Evolutionary conservation across 192 early-diverging fungal species (phyloP).

Genomic region (Coemansia sp.): DNA sequence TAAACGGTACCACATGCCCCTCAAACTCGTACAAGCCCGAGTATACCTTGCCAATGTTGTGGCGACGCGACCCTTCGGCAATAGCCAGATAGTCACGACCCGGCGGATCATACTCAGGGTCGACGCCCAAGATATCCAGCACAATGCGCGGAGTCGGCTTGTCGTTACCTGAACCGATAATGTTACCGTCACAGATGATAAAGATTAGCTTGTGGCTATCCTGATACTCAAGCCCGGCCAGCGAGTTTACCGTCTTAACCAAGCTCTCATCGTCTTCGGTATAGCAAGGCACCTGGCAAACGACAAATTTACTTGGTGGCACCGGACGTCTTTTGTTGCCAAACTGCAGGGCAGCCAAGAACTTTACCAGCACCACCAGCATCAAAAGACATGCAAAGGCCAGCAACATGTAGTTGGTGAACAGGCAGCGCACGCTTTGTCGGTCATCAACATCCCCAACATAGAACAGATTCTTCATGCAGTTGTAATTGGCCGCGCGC

Average conservation of each 20-base stretch:
- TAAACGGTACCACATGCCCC: slow-evolving; percentile 89
- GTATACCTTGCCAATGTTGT: slow-evolving; percentile 96
- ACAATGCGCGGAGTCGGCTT: slow-evolving; percentile 88
- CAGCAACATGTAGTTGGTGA: slow-evolving; percentile 84
- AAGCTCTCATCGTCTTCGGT: slow-evolving; percentile 86
- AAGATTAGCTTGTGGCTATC: slow-evolving; percentile 88
- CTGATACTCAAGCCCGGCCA: slow-evolving; percentile 73
- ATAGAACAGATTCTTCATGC: slow-evolving; percentile 84
- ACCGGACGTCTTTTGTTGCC: slow-evolving; percentile 65
- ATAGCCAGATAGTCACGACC: slow-evolving; percentile 79
- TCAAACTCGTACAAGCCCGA: slow-evolving; percentile 91
- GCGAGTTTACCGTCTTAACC: slow-evolving; percentile 76
- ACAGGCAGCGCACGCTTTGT: slow-evolving; percentile 67
- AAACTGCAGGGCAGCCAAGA: slow-evolving; percentile 76
- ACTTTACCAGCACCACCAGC: slow-evolving; percentile 76
- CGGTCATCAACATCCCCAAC: slow-evolving; percentile 80
- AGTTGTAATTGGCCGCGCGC: slow-evolving; percentile 58
- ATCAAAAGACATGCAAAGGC: slow-evolving; percentile 72
- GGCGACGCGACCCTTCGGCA: slow-evolving; percentile 86
- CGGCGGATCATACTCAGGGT: slow-evolving; percentile 71
- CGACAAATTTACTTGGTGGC: slow-evolving; percentile 90
- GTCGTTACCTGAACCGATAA: slow-evolving; percentile 93
- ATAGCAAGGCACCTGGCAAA: slow-evolving; percentile 93
- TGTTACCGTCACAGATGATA: slow-evolving; percentile 82
- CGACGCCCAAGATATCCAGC: slow-evolving; percentile 82